Base-by-base conservation (phyloP, 768 basidiomycete species). In the Trametes gibbosa region DNA sequence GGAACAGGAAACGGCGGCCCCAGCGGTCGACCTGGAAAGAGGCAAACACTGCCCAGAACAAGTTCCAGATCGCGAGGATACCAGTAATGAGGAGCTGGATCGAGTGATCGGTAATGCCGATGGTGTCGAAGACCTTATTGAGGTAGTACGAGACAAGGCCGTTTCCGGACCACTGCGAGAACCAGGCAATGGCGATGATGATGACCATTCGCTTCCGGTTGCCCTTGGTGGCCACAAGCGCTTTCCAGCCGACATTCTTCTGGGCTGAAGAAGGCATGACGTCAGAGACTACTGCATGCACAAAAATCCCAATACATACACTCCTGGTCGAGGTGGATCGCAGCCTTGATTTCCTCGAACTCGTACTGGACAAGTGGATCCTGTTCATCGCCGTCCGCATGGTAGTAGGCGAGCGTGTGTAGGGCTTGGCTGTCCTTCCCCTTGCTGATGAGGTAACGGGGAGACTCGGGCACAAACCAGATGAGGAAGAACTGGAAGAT, bases 151-250 rank as follows among this genome's bases (percentile, higher is more conserved):
- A 90, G 50, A 90, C 86, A 53, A 92, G 85, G 68, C 90, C 90
- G 66, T 91, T 91, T 14, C 89, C 90, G 10, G 87, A 90, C 90
- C 89, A 91, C 66, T 90, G 87, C 2, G 89, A 90, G 80, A 92
- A 90, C 80, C 88, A 88, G 47, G 87, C 89, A 55, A 92, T 76
- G 47, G 86, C 86, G 62, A 89, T 69, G 70, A 92, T 87, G 71
- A 92, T 87, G 55, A 81, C 74, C 80, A 92, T 80, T 58, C 92
- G 89, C 72, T 78, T 85, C 63, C 83, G 76, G 79, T 93, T 93
- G 51, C 90, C 91, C 27, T 78, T 71, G 45, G 81, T 89, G 42
- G 75, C 66, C 68, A 90, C 73, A 63, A 94, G 80, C 2, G 86
- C 78, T 66, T 80, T 84, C 85, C 85, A 92, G 59, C 85, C 85